Evolutionary conservation across 108 stramenopile species (phyloP), one percentile per base, ranked within the genome.

Genomic region (Cyclotella sp.): DNA sequence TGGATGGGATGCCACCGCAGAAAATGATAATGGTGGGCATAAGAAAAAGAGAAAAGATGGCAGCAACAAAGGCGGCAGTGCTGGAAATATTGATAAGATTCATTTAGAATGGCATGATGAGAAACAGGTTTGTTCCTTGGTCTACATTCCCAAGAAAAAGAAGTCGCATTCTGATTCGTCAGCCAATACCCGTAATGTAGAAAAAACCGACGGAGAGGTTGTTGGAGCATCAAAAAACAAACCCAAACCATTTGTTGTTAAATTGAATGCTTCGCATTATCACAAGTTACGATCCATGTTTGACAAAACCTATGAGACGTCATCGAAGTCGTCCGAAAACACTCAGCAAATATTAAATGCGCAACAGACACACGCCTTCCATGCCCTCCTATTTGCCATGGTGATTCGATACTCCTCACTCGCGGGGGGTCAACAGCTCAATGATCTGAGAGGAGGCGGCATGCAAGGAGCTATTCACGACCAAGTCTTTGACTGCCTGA

Each of bases 381-480:
- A 93, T 60, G 63, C 84, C 29, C 34, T 87, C 3, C 61, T 93
- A 43, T 80, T 93, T 62, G 61, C 81, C 9, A 27, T 87, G 22
- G n/a, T 90, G 41, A 67, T 93, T 13, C 83, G 92, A 24, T 93
- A 93, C 61, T 89, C 90, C 9, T 77, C 92, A 18, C 63, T 93
- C 18, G 84, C 90, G 0, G 92, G 92, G 45, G 92, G 87, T 0
- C 88, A 90, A 42, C 86, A 86, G 14, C 58, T 91, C 12, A 73
- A 85, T 13, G 90, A 87, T 63, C 68, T 85, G 43, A 41, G 92
- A 43, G 92, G 92, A 46, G 92, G 92, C 7, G 92, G 92, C 15
- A 93, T 93, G 92, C 92, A 93, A 65, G 92, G 92, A 34, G 88
- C 92, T 1, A 82, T 93, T 57, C 87, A 93, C 65, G 70, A 73